phyloP scores from a whole-genome alignment of 306 rosid species.

The Vigna unguiculata region DNA sequence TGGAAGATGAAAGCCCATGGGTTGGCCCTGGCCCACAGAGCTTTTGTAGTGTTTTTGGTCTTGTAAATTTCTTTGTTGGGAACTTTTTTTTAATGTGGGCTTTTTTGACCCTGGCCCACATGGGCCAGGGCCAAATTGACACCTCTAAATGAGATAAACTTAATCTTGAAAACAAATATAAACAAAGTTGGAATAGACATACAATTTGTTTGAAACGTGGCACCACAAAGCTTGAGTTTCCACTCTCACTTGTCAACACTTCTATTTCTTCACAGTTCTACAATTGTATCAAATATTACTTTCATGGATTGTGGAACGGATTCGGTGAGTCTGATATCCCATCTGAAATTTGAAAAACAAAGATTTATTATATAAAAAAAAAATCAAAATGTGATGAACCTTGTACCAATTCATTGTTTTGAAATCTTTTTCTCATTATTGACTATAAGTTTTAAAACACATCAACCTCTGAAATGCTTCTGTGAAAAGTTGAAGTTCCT shows the following conservation, averaged over 20 bases:
- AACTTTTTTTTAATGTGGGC: no score
- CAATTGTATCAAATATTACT: neutral
- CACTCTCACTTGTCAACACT: neutral
- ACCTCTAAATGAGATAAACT: no score
- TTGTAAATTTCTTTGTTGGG: no score
- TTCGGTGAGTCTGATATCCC: conserved; percentile 31
- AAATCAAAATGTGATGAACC: no score
- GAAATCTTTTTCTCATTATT: neutral
- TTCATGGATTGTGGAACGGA: conserved; percentile 40
- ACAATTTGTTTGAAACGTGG: neutral
- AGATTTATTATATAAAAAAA: neutral
- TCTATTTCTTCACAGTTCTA: conserved; percentile 1
- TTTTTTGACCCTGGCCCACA: no score
- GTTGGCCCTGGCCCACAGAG: no score
- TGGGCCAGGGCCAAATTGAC: no score
- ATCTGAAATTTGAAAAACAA: conserved; percentile 31
- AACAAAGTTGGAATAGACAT: neutral
- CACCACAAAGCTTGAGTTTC: conserved; percentile 24
- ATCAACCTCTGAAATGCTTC: conserved; percentile 47
- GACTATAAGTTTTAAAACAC: neutral
- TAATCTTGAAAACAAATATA: neutral
- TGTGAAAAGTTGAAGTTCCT: conserved; percentile 55
- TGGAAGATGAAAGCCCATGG: no score
- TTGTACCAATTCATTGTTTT: neutral
- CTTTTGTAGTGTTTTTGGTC: no score